Evolutionary conservation across 2,329 filamentous ascomycete species (phyloP), one percentile per base, ranked within the genome.

Genomic region (Colletotrichum abscissum): DNA sequence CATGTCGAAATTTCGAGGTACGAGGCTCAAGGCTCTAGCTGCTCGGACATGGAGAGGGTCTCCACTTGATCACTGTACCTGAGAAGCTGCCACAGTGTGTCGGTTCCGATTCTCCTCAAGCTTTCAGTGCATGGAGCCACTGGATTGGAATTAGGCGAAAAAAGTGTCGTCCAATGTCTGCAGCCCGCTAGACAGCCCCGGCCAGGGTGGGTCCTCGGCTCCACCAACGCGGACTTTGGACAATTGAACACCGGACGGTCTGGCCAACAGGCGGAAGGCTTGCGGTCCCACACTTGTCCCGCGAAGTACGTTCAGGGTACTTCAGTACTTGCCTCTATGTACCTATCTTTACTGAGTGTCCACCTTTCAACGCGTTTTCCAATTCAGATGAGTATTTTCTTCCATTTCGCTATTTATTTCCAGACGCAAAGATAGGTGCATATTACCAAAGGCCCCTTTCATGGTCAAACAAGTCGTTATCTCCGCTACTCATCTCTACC

Each of bases 21-120:
- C 67, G 38, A 58, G 38, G 54, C 67, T 69, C 30, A 49, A n/a
- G 19, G 38, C 67, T 69, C 12, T 5, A n/a, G 19, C 33, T 24
- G 35, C 24, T 66, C 63, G 46, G 63, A 67, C 54, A 54, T 63
- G 35, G 69, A 33, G 9, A 28, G 6, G 8, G n/a, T 24, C 6
- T 46, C 57, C 63, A 59, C 35, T 19, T 19, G 5, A 42, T n/a
- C 57, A 72, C 68, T 67, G 63, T 67, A 62, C n/a, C 6, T 67
- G 68, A 71, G 57, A 60, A 56, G 24, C n/a, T 30, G 38, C 38
- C 63, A 49, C 52, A 56, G 26, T 57, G 67, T 26, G 55, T 59
- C 4, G 30, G 16, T 26, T n/a, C n/a, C 33, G n/a, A 49, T 9
- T 49, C 19, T 49, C 11, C 42, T 49, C 42, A 49, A 49, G 42